Base-by-base conservation (phyloP, 257 asterid species). In the Mitragyna speciosa region DNA sequence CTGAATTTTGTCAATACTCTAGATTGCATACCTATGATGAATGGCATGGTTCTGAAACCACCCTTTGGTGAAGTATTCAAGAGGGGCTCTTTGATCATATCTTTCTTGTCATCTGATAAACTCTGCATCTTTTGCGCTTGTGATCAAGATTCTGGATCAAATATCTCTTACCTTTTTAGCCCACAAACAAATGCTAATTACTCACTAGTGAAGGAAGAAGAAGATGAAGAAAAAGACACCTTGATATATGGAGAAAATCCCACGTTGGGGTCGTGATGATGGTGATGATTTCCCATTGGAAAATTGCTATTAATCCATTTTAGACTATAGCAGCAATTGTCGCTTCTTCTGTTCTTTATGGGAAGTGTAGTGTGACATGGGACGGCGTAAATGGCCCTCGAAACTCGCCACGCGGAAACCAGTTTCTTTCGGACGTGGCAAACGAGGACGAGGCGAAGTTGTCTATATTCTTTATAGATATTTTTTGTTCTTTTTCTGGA, bases 31-130 rank as follows among this genome's bases (percentile, higher is more conserved):
- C 97, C 96, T 72, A 93, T 82, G 49, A 93, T 88, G 89, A 89
- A 92, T 9, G 95, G 91, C 81, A 93, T 80, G 77, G 97, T 80
- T 76, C 90, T 91, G 71, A 86, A 84, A 26, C 97, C 97, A 76
- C 97, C 97, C 87, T 88, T 91, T 28, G 51, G 45, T 19, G 77
- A 67, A 9, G 52, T 43, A 12, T 75, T 45, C 22, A 73, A 43
- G 20, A 77, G 74, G 43, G 84, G 76, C 59, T 63, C 63, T 43
- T 76, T 31, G 0, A 28, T 41, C 68, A 65, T 80, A n/a, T 76
- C 64, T n/a, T 19, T 72, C 17, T 81, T 70, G 61, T 65, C 82
- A 49, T 52, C 26, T 12, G 45, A 26, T 28, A 49, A 59, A 36
- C 20, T 33, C 64, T 71, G 70, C 79, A 78, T 81, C 51, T 47